Evolutionary conservation across 768 basidiomycete genomes (phyloP), one percentile per base, ranked within the genome.

Genomic region (Bullera alba): DNA sequence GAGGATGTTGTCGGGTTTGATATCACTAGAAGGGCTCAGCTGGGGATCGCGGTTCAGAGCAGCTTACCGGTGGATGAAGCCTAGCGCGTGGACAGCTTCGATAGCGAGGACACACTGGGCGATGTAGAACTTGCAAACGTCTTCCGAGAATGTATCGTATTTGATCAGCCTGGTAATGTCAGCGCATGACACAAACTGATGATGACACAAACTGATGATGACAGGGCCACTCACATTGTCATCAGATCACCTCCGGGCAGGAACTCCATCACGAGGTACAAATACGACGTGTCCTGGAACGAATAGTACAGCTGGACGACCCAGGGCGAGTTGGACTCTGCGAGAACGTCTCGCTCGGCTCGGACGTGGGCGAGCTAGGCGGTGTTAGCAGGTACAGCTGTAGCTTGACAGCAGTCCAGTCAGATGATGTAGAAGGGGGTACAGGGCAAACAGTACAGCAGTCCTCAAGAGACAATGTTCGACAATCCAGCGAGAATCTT

Each of bases 221-320:
- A 25, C 21, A 27, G 14, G 15, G 5, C 32, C 22, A 61, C 70
- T 63, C 42, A 74, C 93, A 97, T 97, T 3, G 92, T 95, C 95
- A 99, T 96, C 54, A 97, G 78, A 71, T 99, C 95, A 27, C 95
- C 95, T 39, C 95, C 95, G 48, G 93, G 92, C 39, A 99, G 78
- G 74, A 93, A 99, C 75, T 97, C 95, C 95, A 97, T 97, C 76
- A 97, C 86, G 48, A 99, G 79, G 75, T 97, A 99, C 22, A 99
- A 80, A 61, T 86, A 89, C 46, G 84, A 76, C 1, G 86, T 76
- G 70, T 97, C 95, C 71, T 97, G 95, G 77, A 97, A 97, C n/a
- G 91, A 95, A 74, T 93, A 96, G 75, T 80, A 96, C 19, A 97
- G 79, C 67, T 95, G 89, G 5, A 97, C 93, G 35, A 96, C 92